Percentiles rank a stretch among this genome's conserved stretches.
phyloP scores from a whole-genome alignment of 208 protist genomes.

The Leishmania lainsoni region DNA sequence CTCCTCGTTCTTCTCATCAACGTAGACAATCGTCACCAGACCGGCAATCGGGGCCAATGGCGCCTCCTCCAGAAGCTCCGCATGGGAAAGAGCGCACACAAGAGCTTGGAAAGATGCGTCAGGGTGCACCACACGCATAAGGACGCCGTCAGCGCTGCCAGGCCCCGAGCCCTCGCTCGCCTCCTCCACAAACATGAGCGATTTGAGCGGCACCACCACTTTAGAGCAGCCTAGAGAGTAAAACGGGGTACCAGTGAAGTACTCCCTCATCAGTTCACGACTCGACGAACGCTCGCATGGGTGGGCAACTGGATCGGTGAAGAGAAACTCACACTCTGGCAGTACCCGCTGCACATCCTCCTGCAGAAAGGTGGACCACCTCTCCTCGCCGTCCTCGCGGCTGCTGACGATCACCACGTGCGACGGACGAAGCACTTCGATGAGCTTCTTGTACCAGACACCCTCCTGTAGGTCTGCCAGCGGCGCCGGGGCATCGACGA shows the following conservation, averaged over 20 bases:
- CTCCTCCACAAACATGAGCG: conserved; percentile 60
- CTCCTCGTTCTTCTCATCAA: conserved; percentile 81
- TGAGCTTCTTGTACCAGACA: conserved; percentile 74
- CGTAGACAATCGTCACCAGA: conserved; percentile 56
- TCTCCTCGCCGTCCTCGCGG: conserved; percentile 44
- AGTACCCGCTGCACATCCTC: conserved; percentile 77
- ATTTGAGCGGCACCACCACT: conserved; percentile 57
- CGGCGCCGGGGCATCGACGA: conserved; percentile 78
- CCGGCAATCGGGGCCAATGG: conserved; percentile 75
- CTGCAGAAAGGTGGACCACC: conserved; percentile 72
- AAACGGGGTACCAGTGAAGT: conserved; percentile 66
- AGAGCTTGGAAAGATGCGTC: conserved; percentile 32
- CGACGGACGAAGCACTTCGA: conserved; percentile 67
- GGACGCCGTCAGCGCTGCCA: conserved; percentile 16
- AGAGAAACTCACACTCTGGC: conserved; percentile 72
- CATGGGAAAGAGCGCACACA: conserved; percentile 83
- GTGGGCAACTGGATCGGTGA: conserved; percentile 33
- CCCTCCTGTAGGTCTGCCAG: conserved; percentile 52
- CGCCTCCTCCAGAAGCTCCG: conserved; percentile 75
- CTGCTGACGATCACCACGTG: conserved; percentile 74
- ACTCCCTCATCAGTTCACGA: conserved; percentile 46
- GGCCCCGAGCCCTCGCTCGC: conserved; percentile 10
- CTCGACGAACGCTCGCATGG: conserved; percentile 31
- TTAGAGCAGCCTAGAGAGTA: conserved; percentile 74
- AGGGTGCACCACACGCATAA: conserved; percentile 39